Evolutionary conservation across 2,329 filamentous ascomycete species (phyloP).

Genomic region (Canariomyces notabilis): DNA sequence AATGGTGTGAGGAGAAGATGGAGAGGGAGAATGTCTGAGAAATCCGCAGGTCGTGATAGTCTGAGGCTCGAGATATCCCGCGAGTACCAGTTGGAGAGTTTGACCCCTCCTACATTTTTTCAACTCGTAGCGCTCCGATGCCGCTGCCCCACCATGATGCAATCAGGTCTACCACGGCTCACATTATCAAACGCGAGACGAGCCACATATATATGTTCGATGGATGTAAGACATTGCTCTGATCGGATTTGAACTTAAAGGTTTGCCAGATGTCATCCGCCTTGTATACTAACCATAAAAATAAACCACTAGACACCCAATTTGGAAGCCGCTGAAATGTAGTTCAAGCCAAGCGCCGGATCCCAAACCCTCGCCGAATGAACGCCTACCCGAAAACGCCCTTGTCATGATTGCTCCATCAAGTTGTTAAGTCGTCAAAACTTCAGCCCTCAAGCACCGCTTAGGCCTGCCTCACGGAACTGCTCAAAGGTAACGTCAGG

Average conservation of each 20-base stretch:
- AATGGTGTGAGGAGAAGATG: background rate
- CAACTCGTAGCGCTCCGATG: slow-evolving; percentile 7
- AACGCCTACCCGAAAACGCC: slow-evolving; percentile 12
- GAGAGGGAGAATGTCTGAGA: background rate
- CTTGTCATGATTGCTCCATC: background rate
- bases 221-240: too few species aligned
- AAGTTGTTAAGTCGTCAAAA: background rate
- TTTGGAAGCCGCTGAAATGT: too few species aligned
- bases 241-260: background rate
- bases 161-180: background rate
- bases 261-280: background rate
- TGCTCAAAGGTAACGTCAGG: slow-evolving; percentile 34
- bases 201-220: too few species aligned
- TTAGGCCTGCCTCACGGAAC: slow-evolving; percentile 43
- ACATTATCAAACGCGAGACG: too few species aligned
- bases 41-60: background rate
- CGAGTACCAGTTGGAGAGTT: slow-evolving; percentile 1
- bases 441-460: slow-evolving; percentile 36
- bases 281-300: background rate
- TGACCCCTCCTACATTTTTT: slow-evolving; percentile 11
- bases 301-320: background rate
- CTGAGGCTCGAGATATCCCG: background rate
- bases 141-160: slow-evolving; percentile 15
- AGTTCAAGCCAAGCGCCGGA: background rate
- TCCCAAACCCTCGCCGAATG: background rate